Base-by-base conservation (phyloP, 805 yeast species). In the Starmerella davenportii region DNA sequence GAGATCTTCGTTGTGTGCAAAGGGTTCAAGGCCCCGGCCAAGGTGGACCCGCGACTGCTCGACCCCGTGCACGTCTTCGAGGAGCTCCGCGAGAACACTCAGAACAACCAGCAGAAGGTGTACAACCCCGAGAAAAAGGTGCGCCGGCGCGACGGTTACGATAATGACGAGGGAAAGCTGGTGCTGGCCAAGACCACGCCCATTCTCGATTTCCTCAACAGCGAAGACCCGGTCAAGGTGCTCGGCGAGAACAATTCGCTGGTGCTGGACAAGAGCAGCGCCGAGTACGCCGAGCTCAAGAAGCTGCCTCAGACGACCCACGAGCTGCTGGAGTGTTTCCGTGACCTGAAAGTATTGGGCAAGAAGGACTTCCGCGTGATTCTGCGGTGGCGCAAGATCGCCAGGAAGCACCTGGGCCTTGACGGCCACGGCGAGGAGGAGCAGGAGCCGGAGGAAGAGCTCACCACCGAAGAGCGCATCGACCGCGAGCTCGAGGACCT, bases 1-100 rank as follows among this genome's bases (percentile, higher is more conserved):
- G 99, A 90, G 66, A 90, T 90, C 53, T 90, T 90, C 55, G 98
- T 90, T 35, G 95, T 85, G 28, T 90, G 99, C 62, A 76, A 76
- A 57, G 92, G 92, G 11, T 90, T 79, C 65, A 87, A 85, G 58
- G 95, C 96, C 13, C 98, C 99, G 36, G 81, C 85, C 58, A 82
- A 79, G 56, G 59, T 90, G 45, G 99, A 90, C 61, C 95, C 95
- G 36, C 72, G 93, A 52, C 65, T 90, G 40, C 64, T 90, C 43
- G 98, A 90, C 57, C 80, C 96, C 14, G 79, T 71, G 54, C 84
- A 79, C 54, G 96, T 90, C 17, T 90, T 90, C 54, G 96, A 87
- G 61, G 98, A 90, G 57, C 62, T 90, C 41, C 73, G 72, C 15
- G 76, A 68, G 27, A 52, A 57, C 4, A 40, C 46, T 11, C 53